Base-by-base conservation (phyloP, 306 rosid species). In the Inga leiocalycina region DNA sequence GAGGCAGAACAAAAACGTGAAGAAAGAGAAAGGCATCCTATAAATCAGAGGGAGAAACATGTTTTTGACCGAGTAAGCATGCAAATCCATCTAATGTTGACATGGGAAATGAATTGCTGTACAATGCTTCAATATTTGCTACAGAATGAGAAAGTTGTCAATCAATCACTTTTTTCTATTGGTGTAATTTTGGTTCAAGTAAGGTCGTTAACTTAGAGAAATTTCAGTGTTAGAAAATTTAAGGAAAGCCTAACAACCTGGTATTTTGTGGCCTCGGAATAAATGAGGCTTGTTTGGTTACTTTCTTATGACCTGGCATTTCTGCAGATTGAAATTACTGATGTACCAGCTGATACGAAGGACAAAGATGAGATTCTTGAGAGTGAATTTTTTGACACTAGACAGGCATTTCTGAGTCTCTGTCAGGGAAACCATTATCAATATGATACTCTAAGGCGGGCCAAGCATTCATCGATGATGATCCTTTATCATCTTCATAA, bases 391-490 rank as follows among this genome's bases (percentile, higher is more conserved):
- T 96, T 96, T 76, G 99, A 96, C 92, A 97, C 98, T 20, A 97
- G 99, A 90, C 98, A 97, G 67, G 99, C 99, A 45, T 97, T 97
- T 86, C 86, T 97, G 83, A 97, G 99, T 89, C 97, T 97, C 68
- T 97, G 99, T 87, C 98, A 97, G 89, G 99, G 99, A 79, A 97
- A 97, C 80, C 99, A 97, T 86, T 97, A 97, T 87, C 98, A 97
- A 74, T 97, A 94, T 86, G 98, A 97, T 87, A 97, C 99, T 48
- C 90, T 97, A 52, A 86, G 99, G 82, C 92, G 99, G 81, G 99
- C 99, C 79, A 97, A 97, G 84, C 99, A 97, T 88, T 97, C 99
- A 24, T 97, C 99, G 12, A 97, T 97, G 98, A 97, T 97, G 99
- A 94, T 97, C 77, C 97, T 97, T 74, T 91, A 97, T 86, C 99